phyloP scores from a whole-genome alignment of 2,329 filamentous ascomycete species.

The Whalleya microplaca region DNA sequence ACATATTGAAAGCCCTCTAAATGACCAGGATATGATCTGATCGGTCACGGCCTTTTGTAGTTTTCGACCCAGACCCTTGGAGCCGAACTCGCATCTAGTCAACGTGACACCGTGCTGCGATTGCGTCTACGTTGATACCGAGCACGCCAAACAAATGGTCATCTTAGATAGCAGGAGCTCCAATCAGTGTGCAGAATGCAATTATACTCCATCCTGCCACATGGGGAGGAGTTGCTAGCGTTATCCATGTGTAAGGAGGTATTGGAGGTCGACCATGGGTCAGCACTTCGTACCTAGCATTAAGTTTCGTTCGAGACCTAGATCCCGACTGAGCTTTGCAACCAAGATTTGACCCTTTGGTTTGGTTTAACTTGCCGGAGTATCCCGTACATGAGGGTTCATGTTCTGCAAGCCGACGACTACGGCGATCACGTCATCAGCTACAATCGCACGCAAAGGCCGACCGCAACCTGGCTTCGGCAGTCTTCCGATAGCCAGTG shows the following conservation, averaged over 20 bases:
- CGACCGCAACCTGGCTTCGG: constrained; percentile 10
- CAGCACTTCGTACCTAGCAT: not conserved
- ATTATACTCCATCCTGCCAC: not conserved
- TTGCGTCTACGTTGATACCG: constrained; percentile 1
- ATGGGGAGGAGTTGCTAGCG: not conserved
- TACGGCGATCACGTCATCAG: constrained; percentile 20
- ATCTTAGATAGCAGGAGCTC: constrained; percentile 7
- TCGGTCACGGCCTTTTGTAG: constrained; percentile 6
- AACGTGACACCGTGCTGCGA: constrained; percentile 23
- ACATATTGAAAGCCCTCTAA: not conserved
- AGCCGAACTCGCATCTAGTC: constrained; percentile 10
- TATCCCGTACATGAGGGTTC: not conserved
- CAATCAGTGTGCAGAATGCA: constrained; percentile 4
- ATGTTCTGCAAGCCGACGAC: constrained; percentile 3
- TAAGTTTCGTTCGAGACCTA: not conserved
- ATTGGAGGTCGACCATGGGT: not conserved
- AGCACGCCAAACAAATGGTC: constrained; percentile 18
- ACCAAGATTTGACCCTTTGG: not conserved
- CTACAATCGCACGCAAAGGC: constrained; percentile 21
- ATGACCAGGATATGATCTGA: not conserved
- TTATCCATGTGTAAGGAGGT: not conserved
- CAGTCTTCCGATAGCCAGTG: constrained; percentile 14
- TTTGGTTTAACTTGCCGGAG: not conserved
- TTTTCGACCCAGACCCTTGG: not conserved
- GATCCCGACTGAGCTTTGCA: not conserved